phyloP scores from a whole-genome alignment of 1,139 yeast species.

The Geotrichum restrictum region DNA sequence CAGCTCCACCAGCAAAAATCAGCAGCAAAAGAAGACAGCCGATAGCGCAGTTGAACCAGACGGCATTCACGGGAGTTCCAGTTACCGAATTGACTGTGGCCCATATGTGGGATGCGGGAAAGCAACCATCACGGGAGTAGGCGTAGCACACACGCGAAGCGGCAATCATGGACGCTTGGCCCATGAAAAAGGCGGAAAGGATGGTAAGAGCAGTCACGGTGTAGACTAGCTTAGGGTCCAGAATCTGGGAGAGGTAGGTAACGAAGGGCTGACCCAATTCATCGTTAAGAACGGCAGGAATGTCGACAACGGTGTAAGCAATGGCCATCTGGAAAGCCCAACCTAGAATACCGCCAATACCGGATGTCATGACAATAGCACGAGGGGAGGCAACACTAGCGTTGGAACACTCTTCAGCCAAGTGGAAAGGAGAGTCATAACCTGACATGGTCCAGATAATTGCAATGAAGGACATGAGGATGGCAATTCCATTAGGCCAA shows the following conservation, averaged over 20 bases:
- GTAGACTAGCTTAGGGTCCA: constrained; percentile 46
- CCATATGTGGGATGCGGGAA: constrained; percentile 56
- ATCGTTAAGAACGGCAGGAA: constrained; percentile 48
- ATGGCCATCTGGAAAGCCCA: constrained; percentile 62
- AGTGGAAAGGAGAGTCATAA: constrained; percentile 69
- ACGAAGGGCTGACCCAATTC: constrained; percentile 66
- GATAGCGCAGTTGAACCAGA: constrained; percentile 56
- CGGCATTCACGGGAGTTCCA: constrained; percentile 66
- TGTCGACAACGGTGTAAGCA: constrained; percentile 58
- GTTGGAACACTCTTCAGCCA: constrained; percentile 67
- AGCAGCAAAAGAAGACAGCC: constrained; percentile 57
- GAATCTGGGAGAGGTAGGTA: constrained; percentile 52
- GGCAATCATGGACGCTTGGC: constrained; percentile 63
- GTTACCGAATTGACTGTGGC: constrained; percentile 51
- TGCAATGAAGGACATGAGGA: constrained; percentile 59
- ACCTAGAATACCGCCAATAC: constrained; percentile 59
- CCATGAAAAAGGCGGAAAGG: constrained; percentile 61
- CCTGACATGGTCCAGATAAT: constrained; percentile 77
- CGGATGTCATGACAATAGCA: constrained; percentile 63
- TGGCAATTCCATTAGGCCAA: constrained; percentile 62
- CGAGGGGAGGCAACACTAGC: constrained; percentile 63
- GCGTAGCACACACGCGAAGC: constrained; percentile 68
- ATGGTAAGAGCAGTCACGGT: constrained; percentile 58
- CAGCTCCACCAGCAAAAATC: constrained; percentile 65
- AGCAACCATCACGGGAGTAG: constrained; percentile 66